These are phyloP conservation scores for Rhizopus microsporus DNA, from an alignment of 371 early-diverging fungal species.

Conservation along the genomic window DNA sequence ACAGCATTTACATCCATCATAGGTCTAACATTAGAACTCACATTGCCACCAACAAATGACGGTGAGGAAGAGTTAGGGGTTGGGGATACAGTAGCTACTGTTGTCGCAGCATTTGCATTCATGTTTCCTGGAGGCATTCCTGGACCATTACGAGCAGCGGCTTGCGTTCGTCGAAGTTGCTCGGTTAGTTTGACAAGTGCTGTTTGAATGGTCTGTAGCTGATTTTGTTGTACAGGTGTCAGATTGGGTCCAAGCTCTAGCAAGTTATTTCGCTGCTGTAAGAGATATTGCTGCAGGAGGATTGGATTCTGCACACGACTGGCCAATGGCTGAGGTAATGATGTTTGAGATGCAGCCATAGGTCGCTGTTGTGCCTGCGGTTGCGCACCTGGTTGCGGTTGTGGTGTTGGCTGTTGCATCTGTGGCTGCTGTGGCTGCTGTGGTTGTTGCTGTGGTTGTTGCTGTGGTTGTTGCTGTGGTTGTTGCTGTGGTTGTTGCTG, in stretches of 20 bases:
- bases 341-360: neutral
- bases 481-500: conserved; percentile 8
- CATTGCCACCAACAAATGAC: conserved; percentile 4
- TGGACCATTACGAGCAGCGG: neutral
- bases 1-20: neutral
- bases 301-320: conserved; percentile 25
- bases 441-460: neutral
- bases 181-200: conserved; percentile 21
- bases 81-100: neutral
- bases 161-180: conserved; percentile 20
- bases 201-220: conserved; percentile 24
- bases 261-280: conserved; percentile 23
- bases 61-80: conserved; percentile 9
- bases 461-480: neutral
- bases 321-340: conserved; percentile 3
- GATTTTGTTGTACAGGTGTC: conserved; percentile 20
- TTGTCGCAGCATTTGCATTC: neutral
- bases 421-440: neutral
- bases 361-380: conserved; percentile 2
- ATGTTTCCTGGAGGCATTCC: conserved; percentile 4
- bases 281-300: conserved; percentile 27
- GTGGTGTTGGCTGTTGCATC: neutral
- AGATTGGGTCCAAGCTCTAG: conserved; percentile 20
- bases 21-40: neutral
- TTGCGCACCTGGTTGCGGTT: neutral